Percentiles rank a stretch among this genome's conserved stretches.
These are phyloP conservation scores for Kingdonia uniflora DNA, from an alignment of 164 flowering plant species.

Conservation along the genomic window DNA sequence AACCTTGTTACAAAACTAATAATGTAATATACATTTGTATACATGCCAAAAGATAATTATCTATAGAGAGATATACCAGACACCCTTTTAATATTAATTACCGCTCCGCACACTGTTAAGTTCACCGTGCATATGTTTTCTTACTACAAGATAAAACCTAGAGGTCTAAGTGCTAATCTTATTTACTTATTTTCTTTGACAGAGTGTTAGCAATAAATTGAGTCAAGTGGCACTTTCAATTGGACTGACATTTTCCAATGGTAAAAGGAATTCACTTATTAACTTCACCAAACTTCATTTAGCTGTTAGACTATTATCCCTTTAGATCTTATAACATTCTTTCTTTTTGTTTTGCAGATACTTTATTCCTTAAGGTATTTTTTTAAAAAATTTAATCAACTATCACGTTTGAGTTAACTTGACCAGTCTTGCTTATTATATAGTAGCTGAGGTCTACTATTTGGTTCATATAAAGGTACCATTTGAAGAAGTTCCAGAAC, in stretches of 20 bases:
- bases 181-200: conserved; percentile 9
- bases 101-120: too few species aligned
- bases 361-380: conserved; percentile 57
- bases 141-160: too few species aligned
- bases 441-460: conserved; percentile 3
- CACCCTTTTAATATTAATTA: too few species aligned
- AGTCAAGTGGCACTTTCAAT: conserved; percentile 64
- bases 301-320: too few species aligned
- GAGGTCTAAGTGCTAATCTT: too few species aligned
- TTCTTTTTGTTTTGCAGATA: conserved; percentile 46
- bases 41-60: too few species aligned
- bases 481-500: conserved; percentile 94
- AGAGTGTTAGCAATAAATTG: conserved; percentile 69
- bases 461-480: conserved; percentile 52
- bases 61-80: too few species aligned
- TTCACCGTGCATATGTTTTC: too few species aligned
- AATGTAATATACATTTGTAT: too few species aligned
- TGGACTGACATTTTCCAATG: conserved; percentile 26
- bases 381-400: not conserved
- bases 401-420: too few species aligned
- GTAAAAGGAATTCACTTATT: conserved; percentile 23
- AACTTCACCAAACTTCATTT: not conserved
- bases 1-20: too few species aligned
- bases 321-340: conserved; percentile 8
- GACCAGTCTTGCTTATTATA: not conserved